Evolutionary conservation across 2,329 filamentous ascomycete species (phyloP).

Genomic region (Massarina eburnea): DNA sequence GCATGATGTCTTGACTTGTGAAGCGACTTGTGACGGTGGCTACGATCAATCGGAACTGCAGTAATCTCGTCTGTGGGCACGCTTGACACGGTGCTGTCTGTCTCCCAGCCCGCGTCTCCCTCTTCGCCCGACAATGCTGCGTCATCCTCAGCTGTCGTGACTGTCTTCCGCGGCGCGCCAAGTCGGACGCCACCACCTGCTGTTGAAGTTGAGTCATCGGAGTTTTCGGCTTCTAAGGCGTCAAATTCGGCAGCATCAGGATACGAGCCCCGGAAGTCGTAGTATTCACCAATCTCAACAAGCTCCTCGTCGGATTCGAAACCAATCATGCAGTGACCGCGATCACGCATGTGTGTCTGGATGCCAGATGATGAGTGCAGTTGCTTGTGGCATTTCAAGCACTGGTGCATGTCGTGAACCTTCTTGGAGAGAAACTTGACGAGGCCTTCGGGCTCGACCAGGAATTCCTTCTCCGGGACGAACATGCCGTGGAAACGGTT

Average conservation of each 20-base stretch:
- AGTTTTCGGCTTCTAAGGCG: conserved; percentile 47
- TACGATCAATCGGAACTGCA: conserved; percentile 73
- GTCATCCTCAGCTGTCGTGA: conserved; percentile 41
- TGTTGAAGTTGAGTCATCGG: conserved; percentile 51
- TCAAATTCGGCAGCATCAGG: conserved; percentile 72
- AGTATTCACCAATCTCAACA: conserved; percentile 92
- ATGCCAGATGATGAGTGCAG: conserved; percentile 77
- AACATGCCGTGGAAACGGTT: conserved; percentile 92
- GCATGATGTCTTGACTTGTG: conserved; percentile 75
- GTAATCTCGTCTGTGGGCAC: conserved; percentile 83
- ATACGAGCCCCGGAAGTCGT: conserved; percentile 95
- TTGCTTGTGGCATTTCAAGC: conserved; percentile 82
- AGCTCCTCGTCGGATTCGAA: conserved; percentile 88
- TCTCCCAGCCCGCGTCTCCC: conserved; percentile 89
- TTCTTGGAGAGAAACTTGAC: conserved; percentile 77
- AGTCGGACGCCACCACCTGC: conserved; percentile 66
- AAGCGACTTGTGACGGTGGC: conserved; percentile 71
- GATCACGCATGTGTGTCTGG: conserved; percentile 97
- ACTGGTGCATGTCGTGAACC: conserved; percentile 78
- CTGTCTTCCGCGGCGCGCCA: conserved; percentile 59
- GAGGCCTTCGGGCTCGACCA: conserved; percentile 80
- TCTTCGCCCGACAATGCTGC: conserved; percentile 55
- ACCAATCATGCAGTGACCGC: conserved; percentile 94
- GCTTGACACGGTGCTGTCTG: conserved; percentile 83
- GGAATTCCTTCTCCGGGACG: conserved; percentile 83